Base-by-base conservation (phyloP, 768 basidiomycete species). In the Gymnopilus junonius region DNA sequence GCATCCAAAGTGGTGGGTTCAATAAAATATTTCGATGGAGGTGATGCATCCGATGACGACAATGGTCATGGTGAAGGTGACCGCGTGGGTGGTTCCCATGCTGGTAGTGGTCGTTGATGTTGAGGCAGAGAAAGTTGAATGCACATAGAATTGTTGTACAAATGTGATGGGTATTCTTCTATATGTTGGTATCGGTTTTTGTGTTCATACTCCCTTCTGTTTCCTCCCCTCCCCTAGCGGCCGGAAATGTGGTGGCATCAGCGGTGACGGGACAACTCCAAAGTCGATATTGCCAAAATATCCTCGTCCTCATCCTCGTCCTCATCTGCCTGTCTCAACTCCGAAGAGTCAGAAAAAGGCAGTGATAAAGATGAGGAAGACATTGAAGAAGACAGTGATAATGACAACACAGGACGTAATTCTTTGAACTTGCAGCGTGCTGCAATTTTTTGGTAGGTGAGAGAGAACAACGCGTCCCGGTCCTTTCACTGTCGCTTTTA, bases 81-180 rank as follows among this genome's bases (percentile, higher is more conserved):
- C 46, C 25, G 4, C 25, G 42, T 15, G n/a, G 34, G 45, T 8
- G 42, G n/a, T n/a, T n/a, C n/a, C n/a, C n/a, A n/a, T n/a, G n/a
- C n/a, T n/a, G n/a, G n/a, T n/a, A n/a, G n/a, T n/a, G 40, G n/a
- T 10, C 21, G 17, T 8, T 17, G n/a, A 20, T 15, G 40, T 17
- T 8, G 29, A 51, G 34, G 59, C 8, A 15, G 32, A 17, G 32
- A 51, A 31, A n/a, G n/a, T n/a, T 32, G 6, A 27, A 14, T 31
- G n/a, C 29, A 3, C 6, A 48, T 27, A 40, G 59, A 14, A 42
- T 40, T 42, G 29, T 58, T 66, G 59, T 55, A 57, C 61, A 55
- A 51, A 20, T 55, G 55, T 31, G 61, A 32, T 21, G 65, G 63
- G 68, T 69, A 69, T 69, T 63, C 23, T n/a, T n/a, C n/a, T n/a